A percentile compares a stretch with the other conserved stretches of the same genome.
Evolutionary conservation across 2,329 filamentous ascomycete species (phyloP).

Genomic region (Aplosporella prunicola): DNA sequence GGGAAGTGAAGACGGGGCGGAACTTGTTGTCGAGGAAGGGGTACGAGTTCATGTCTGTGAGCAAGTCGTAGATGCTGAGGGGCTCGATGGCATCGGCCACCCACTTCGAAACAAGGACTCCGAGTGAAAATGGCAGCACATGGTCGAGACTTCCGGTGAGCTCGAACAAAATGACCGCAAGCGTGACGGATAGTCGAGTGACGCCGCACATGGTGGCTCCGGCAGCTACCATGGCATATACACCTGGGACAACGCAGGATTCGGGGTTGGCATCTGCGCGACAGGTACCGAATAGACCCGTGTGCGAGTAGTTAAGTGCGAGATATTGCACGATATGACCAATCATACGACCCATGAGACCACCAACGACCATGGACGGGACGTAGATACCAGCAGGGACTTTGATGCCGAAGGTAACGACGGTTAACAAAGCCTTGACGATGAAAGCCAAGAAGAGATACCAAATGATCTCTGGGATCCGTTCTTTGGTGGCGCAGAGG

Average conservation of each 20-base stretch:
- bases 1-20: constrained; percentile 80
- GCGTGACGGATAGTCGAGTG: constrained; percentile 81
- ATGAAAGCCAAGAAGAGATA: constrained; percentile 71
- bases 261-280: constrained; percentile 57
- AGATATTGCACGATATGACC: constrained; percentile 79
- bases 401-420: constrained; percentile 92
- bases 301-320: constrained; percentile 63
- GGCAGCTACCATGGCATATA: constrained; percentile 89
- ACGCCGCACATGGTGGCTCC: constrained; percentile 98
- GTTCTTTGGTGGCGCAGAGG: constrained; percentile 64
- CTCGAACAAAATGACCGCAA: constrained; percentile 93
- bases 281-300: constrained; percentile 66
- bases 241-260: constrained; percentile 88
- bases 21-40: constrained; percentile 96
- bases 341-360: constrained; percentile 77
- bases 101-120: constrained; percentile 95
- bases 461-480: constrained; percentile 68
- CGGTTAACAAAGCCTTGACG: constrained; percentile 81
- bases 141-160: constrained; percentile 91
- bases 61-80: constrained; percentile 85
- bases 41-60: constrained; percentile 96
- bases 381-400: constrained; percentile 96
- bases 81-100: constrained; percentile 92
- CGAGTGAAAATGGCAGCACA: constrained; percentile 86
- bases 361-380: constrained; percentile 96